Base-by-base conservation (phyloP, 108 stramenopile species). In the Cyclotella kingstonii region DNA sequence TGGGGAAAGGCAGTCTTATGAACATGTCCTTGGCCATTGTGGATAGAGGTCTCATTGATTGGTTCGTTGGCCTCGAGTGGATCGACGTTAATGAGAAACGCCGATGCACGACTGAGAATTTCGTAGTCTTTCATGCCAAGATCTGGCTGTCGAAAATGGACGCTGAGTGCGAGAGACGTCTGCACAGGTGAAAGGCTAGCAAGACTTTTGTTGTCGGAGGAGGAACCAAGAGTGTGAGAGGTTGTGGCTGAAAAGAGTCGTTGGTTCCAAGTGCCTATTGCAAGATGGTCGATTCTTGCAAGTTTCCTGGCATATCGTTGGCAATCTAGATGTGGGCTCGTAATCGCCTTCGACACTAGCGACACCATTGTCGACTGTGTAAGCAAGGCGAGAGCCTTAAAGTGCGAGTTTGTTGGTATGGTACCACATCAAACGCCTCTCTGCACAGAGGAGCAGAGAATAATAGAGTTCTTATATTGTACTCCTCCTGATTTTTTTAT, bases 71-170 rank as follows among this genome's bases (percentile, higher is more conserved):
- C 41, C 1, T 59, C 50, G n/a, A 71, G 77, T 11, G 85, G 86
- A 75, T 91, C 90, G 38, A 91, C 85, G 21, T 75, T 67, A 61
- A 91, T 54, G 40, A 91, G 58, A 69, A 86, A 91, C 1, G 86
- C 86, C 14, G 86, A 73, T 19, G 85, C 86, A 27, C 90, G 81
- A 51, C 83, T 83, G 22, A 91, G 68, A 23, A 88, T 88, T 77
- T 91, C 90, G 50, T 83, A 91, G 36, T 91, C 90, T 41, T 84
- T 86, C 90, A 91, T 91, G 22, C 85, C 85, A 38, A 91, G 70
- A 29, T 86, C 85, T 25, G 90, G 90, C 39, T 88, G 86, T 21
- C 76, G 77, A 55, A 91, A 91, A 68, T 87, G 78, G 7, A 88
- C 87, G 65, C 83, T 84, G 15, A 91, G 80, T n/a, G 86, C 90